Conservation (phyloP, 2,329 filamentous ascomycete species). For the Talaromyces atroroseus region DNA sequence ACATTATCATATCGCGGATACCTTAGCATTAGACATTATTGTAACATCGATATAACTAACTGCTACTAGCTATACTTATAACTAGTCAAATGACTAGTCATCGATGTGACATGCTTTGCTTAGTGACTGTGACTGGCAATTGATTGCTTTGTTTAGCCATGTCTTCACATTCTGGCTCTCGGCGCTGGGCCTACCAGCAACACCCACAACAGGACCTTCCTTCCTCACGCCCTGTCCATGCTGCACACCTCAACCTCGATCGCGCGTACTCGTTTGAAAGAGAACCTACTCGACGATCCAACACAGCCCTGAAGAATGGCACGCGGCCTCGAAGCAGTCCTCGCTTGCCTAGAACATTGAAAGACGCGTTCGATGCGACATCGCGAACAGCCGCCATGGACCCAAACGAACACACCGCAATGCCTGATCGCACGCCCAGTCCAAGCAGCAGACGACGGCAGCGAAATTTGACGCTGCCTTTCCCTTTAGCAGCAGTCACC, state of each 20-base stretch:
- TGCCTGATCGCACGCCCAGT: slow-evolving; percentile 25
- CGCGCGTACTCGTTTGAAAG: slow-evolving; percentile 19
- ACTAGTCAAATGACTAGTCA: not conserved
- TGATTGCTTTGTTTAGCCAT: slow-evolving; percentile 23
- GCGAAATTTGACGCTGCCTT: slow-evolving; percentile 21
- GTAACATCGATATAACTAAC: no score
- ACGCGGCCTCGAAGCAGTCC: slow-evolving; percentile 28
- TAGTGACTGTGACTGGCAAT: not conserved
- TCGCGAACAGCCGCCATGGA: slow-evolving; percentile 25
- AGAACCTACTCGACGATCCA: slow-evolving; percentile 25
- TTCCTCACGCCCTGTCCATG: slow-evolving; percentile 21
- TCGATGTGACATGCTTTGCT: not conserved
- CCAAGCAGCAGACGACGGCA: slow-evolving; percentile 23
- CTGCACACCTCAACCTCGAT: slow-evolving; percentile 18
- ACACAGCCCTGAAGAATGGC: slow-evolving; percentile 24
- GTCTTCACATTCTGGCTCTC: slow-evolving; percentile 26
- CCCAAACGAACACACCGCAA: slow-evolving; percentile 17
- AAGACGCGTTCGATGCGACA: slow-evolving; percentile 35
- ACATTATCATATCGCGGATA: not conserved
- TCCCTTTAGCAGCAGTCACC: slow-evolving; percentile 28
- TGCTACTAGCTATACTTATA: no score
- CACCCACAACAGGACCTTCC: slow-evolving; percentile 14
- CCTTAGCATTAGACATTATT: no score
- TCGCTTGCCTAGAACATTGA: slow-evolving; percentile 33
- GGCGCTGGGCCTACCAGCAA: slow-evolving; percentile 25